Evolutionary conservation across 768 basidiomycete species (phyloP), one percentile per base, ranked within the genome.

Genomic region (Pholiota conissans): DNA sequence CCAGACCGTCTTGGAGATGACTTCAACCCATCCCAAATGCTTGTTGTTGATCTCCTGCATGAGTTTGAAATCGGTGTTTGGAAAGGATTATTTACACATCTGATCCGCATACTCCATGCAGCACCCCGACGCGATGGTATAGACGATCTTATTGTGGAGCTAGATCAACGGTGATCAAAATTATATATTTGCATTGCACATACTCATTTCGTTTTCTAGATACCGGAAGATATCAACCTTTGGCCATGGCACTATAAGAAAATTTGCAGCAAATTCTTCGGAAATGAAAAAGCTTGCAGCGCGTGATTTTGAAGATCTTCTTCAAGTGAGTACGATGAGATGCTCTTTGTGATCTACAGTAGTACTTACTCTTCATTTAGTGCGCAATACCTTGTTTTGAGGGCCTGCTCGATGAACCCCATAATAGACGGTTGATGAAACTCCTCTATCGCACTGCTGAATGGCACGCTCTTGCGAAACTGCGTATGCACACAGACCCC

Each of bases 331-430:
- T n/a, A n/a, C n/a, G n/a, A n/a, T n/a, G n/a, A n/a, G n/a, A n/a
- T n/a, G n/a, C n/a, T n/a, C n/a, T n/a, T n/a, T n/a, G n/a, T n/a
- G n/a, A n/a, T n/a, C n/a, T n/a, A n/a, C n/a, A n/a, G n/a, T n/a
- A n/a, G n/a, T 29, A 5, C 4, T 3, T 11, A 3, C 2, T 47
- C 3, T 28, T n/a, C 24, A 45, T 39, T 11, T 35, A 77, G 76
- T 74, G 72, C 57, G 58, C 67, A 1, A 69, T 78, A 0, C 77
- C 77, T 0, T 69, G 58, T 0, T 76, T 77, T 26, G 71, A 79
- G n/a, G 74, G 71, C 0, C 64, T 79, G 0, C 59, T 79, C 0
- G 67, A 62, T 0, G 54, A 67, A 3, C 52, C 54, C 0, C 63
- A 74, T 20, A 51, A 64, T 28, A 18, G 37, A 49, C 35, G 52